phyloP scores from a whole-genome alignment of 129 eudicot genomes.

The Pittosporum tobira region DNA sequence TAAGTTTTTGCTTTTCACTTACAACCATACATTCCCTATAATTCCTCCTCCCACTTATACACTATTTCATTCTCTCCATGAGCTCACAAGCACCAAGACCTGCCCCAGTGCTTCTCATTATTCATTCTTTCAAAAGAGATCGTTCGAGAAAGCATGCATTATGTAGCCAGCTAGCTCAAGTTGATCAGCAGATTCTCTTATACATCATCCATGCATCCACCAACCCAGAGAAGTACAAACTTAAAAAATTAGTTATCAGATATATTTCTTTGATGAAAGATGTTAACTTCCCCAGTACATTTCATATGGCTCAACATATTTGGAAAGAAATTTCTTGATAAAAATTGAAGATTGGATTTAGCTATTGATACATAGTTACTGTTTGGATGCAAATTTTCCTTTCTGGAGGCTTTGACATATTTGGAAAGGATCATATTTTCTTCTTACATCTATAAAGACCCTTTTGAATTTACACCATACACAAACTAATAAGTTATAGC shows the following conservation, averaged over 20 bases:
- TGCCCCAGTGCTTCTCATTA: not conserved
- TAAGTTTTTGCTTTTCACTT: too few species aligned
- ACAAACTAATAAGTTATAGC: too few species aligned
- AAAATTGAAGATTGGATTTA: too few species aligned
- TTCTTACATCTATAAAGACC: not conserved
- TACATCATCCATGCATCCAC: slow-evolving; percentile 1
- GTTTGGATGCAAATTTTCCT: slow-evolving; percentile 2
- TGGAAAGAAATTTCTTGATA: too few species aligned
- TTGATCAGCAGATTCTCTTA: slow-evolving; percentile 19
- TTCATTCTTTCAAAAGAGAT: not conserved
- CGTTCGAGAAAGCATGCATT: too few species aligned
- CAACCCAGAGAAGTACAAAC: slow-evolving; percentile 3
- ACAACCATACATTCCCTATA: slow-evolving; percentile 3
- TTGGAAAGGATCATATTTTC: not conserved
- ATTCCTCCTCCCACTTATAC: slow-evolving; percentile 7
- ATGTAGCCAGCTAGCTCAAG: slow-evolving; percentile 10
- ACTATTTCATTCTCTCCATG: slow-evolving; percentile 24
- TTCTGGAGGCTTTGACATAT: not conserved
- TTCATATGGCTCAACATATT: not conserved
- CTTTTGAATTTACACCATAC: too few species aligned
- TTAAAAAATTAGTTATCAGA: not conserved
- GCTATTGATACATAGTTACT: not conserved
- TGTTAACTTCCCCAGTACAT: not conserved
- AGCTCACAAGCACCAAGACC: slow-evolving; percentile 20
- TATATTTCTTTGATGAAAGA: slow-evolving; percentile 3